Evolutionary conservation across 2,329 filamentous ascomycete species (phyloP).

Genomic region (Penicillium italicum): DNA sequence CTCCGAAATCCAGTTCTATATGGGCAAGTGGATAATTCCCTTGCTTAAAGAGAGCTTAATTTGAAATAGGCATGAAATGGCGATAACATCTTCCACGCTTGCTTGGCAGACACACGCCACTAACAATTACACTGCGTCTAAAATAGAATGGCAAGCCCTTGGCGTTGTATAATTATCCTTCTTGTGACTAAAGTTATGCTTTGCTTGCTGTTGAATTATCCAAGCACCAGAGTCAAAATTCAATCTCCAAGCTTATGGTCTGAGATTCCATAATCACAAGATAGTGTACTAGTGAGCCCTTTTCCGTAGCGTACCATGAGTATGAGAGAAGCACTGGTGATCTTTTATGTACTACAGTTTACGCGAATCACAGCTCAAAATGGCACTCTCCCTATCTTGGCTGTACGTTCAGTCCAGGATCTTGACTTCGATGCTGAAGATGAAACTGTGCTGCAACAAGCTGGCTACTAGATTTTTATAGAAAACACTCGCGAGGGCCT

Average conservation of each 20-base stretch:
- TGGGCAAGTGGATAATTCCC: neutral
- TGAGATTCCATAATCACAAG: neutral
- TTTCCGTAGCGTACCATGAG: too few species aligned
- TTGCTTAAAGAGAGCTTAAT: neutral
- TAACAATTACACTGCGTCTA: neutral
- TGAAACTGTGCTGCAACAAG: too few species aligned
- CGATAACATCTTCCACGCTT: neutral
- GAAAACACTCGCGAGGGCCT: slow-evolving; percentile 23
- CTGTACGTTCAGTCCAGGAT: too few species aligned
- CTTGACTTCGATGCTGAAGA: too few species aligned
- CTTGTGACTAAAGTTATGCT: too few species aligned
- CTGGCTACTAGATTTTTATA: too few species aligned
- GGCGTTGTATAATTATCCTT: neutral
- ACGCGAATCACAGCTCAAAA: neutral
- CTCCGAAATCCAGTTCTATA: neutral
- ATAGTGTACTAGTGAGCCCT: too few species aligned
- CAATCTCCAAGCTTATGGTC: too few species aligned
- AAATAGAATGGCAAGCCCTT: neutral
- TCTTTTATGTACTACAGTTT: neutral
- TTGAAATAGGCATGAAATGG: neutral
- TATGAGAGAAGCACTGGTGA: neutral
- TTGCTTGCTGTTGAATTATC: too few species aligned
- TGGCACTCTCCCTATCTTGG: neutral
- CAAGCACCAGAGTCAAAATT: neutral
- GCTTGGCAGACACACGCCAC: neutral